A percentile compares a stretch with the other conserved stretches of the same genome.
phyloP scores from a whole-genome alignment of 805 yeast genomes.

The Yarrowia yakushimensis region DNA sequence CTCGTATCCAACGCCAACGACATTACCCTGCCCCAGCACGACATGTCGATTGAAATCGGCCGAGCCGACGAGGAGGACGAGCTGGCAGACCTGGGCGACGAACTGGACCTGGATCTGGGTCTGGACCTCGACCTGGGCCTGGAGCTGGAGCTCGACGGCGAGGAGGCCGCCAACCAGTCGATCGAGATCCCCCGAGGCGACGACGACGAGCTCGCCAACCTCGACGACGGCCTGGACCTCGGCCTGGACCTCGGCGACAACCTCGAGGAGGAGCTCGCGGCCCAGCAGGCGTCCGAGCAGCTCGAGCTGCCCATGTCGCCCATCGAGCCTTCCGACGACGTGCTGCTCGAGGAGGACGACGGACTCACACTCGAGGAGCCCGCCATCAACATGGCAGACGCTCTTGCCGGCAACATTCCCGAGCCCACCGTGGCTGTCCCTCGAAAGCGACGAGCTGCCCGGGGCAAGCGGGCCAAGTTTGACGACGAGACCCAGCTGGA shows the following conservation, averaged over 20 bases:
- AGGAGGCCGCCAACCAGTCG: conserved; percentile 47
- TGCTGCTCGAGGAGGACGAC: not conserved
- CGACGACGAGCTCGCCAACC: conserved; percentile 36
- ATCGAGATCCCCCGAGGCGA: conserved; percentile 63
- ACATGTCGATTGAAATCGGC: conserved; percentile 22
- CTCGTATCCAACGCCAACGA: conserved; percentile 18
- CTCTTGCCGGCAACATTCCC: conserved; percentile 19
- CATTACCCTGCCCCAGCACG: conserved; percentile 24
- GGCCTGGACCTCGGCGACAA: conserved; percentile 51
- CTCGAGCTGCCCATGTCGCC: conserved; percentile 23
- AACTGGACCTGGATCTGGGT: conserved; percentile 31
- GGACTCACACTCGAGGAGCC: conserved; percentile 21
- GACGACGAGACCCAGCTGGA: conserved; percentile 22
- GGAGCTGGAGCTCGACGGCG: conserved; percentile 7
- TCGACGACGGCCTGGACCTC: conserved; percentile 36
- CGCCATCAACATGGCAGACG: conserved; percentile 12
- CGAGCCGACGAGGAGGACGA: conserved; percentile 31
- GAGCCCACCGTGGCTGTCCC: not conserved
- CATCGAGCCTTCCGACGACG: conserved; percentile 18
- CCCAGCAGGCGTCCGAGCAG: conserved; percentile 18
- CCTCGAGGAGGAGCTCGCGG: conserved; percentile 42
- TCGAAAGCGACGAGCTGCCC: not conserved
- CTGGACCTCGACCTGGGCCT: conserved; percentile 11
- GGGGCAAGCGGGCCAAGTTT: conserved; percentile 25
- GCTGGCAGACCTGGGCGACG: conserved; percentile 33